Base-by-base conservation (phyloP, 768 basidiomycete species). In the Hygrophorus pudorinus region DNA sequence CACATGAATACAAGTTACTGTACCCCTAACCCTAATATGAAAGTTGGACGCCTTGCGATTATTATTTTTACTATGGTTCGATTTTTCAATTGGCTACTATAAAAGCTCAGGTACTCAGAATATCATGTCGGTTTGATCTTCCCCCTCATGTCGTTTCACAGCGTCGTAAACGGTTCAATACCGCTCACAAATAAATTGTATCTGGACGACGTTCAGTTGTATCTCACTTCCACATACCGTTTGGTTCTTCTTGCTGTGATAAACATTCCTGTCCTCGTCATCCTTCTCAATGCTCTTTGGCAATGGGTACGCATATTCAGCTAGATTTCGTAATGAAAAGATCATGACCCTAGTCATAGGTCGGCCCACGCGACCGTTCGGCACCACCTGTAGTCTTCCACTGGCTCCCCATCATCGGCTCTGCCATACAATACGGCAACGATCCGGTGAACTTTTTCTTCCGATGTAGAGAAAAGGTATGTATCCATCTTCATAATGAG, bases 381-480 rank as follows among this genome's bases (percentile, higher is more conserved):
- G 65, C 81, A 33, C 96, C 96, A 1, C 96, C 96, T 0, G 67
- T 85, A 33, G 90, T 98, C 14, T 99, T 97, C 68, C 89, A 97
- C 60, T 81, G 83, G 71, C 64, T 98, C 36, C 96, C 96, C 5
- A 71, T 85, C 57, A 62, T 99, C 50, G 96, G 96, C 17, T 96
- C 92, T 24, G 87, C 92, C 0, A 73, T 87, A 11, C 60, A 70
- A 29, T 98, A 99, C 56, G 96, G 96, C 13, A 81, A 89, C 55
- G 90, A 98, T 60, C 96, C 96, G 0, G 68, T 97, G 52, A 80
- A 72, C 41, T 98, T 98, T 66, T 81, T 93, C 64, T 78, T 81
- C 46, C 65, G 73, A 31, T 85, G 81, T 56, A 75, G 76, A 51
- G 77, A 84, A 56, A 89, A 87, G 77, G 90, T 85, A 42, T 8